phyloP scores from a whole-genome alignment of 2,329 filamentous ascomycete species.

The Aspergillus quadricinctus region DNA sequence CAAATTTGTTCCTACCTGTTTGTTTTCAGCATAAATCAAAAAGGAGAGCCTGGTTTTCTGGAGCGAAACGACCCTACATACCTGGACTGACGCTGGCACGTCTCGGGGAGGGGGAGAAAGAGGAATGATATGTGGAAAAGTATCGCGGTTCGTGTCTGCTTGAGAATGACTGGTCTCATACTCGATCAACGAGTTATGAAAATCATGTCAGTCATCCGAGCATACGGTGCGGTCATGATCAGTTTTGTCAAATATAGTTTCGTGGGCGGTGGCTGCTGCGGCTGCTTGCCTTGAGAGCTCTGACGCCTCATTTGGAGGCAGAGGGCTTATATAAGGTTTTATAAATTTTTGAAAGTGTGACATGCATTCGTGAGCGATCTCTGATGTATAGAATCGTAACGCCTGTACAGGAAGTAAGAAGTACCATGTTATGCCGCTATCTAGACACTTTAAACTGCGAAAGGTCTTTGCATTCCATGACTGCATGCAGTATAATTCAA shows the following conservation, averaged over 20 bases:
- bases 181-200: conserved; percentile 10
- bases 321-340: neutral
- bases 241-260: conserved; percentile 7
- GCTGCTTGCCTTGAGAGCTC: neutral
- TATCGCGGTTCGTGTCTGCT: conserved; percentile 10
- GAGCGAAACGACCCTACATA: conserved; percentile 27
- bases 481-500: neutral
- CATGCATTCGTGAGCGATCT: neutral
- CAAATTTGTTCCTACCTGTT: conserved; percentile 25
- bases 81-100: conserved; percentile 40
- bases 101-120: conserved; percentile 28
- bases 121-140: conserved; percentile 20
- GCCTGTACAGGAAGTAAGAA: neutral
- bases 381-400: neutral
- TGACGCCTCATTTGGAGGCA: neutral
- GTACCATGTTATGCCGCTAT: neutral
- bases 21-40: conserved; percentile 24
- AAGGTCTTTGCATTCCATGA: neutral
- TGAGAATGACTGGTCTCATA: conserved; percentile 14
- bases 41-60: conserved; percentile 31
- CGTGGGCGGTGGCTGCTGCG: neutral
- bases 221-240: conserved; percentile 5
- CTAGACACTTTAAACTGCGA: too few species aligned
- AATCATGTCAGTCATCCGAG: neutral
- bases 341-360: neutral